A percentile compares a stretch with the other conserved stretches of the same genome.
phyloP scores from a whole-genome alignment of 805 yeast species.

The Blastobotrys attinorum region DNA sequence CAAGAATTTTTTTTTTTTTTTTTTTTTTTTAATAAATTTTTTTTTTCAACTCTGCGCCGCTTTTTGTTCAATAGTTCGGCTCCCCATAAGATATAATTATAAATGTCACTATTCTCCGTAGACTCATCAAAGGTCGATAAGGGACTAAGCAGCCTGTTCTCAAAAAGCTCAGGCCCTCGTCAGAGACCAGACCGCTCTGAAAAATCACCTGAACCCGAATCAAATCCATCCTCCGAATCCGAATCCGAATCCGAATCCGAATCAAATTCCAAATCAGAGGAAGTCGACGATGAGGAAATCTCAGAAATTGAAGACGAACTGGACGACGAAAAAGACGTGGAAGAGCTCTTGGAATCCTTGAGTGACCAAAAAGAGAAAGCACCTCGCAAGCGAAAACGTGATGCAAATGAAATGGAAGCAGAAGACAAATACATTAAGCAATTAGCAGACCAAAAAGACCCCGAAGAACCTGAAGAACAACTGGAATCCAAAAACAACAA shows the following conservation, averaged over 20 bases:
- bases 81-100: too few species aligned
- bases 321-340: conserved; percentile 22
- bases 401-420: conserved; percentile 19
- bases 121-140: not conserved
- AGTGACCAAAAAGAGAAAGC: conserved; percentile 17
- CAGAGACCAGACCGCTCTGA: conserved; percentile 1
- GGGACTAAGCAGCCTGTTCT: not conserved
- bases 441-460: conserved; percentile 14
- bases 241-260: conserved; percentile 1
- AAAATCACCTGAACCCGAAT: too few species aligned
- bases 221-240: not conserved
- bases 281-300: conserved; percentile 17
- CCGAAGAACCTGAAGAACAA: conserved; percentile 21
- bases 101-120: not conserved
- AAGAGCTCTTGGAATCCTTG: conserved; percentile 14
- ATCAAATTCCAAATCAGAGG: conserved; percentile 6
- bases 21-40: too few species aligned
- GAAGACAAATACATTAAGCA: not conserved
- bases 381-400: conserved; percentile 14
- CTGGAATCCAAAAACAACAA: conserved; percentile 21
- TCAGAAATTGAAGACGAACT: conserved; percentile 16
- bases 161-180: not conserved
- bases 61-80: too few species aligned
- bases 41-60: too few species aligned
- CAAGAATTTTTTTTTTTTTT: too few species aligned